These are phyloP conservation scores for Tuctoria greenei DNA, from an alignment of 176 grass and related monocot genomes.

Conservation along the genomic window DNA sequence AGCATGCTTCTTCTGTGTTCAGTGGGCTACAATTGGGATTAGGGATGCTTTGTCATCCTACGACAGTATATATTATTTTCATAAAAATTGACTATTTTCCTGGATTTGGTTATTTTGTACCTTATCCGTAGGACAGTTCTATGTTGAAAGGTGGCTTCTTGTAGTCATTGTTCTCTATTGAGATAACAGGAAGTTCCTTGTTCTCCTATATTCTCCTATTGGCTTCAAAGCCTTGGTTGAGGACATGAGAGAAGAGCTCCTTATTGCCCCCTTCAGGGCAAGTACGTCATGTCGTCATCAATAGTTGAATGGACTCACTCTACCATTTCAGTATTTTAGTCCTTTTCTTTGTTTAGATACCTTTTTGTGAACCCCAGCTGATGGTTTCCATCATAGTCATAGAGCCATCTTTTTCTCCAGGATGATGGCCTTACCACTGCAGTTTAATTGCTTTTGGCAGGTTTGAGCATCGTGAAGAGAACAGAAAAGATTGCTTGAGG, in stretches of 20 bases:
- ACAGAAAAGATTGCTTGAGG: slow-evolving; percentile 96
- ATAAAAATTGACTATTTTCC: background rate
- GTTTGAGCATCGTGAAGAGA: slow-evolving; percentile 89
- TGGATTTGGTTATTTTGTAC: background rate
- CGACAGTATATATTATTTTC: background rate
- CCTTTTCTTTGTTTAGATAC: background rate
- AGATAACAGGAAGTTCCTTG: background rate
- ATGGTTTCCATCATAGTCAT: background rate
- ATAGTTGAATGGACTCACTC: no score
- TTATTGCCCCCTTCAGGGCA: background rate
- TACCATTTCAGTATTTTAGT: background rate
- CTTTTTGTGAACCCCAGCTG: background rate
- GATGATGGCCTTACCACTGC: slow-evolving; percentile 12
- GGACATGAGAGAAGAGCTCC: background rate
- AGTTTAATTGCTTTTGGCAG: slow-evolving; percentile 42
- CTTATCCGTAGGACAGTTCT: background rate
- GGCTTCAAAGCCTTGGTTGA: background rate
- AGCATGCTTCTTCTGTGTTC: background rate
- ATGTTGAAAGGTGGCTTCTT: background rate
- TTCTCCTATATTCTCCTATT: background rate
- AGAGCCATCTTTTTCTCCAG: background rate
- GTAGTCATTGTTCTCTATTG: background rate
- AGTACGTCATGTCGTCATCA: no score
- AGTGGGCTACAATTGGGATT: background rate
- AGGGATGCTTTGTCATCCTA: background rate